Evolutionary conservation across 2,329 filamentous ascomycete genomes (phyloP), one percentile per base, ranked within the genome.

Genomic region (Sporothrix globosa): DNA sequence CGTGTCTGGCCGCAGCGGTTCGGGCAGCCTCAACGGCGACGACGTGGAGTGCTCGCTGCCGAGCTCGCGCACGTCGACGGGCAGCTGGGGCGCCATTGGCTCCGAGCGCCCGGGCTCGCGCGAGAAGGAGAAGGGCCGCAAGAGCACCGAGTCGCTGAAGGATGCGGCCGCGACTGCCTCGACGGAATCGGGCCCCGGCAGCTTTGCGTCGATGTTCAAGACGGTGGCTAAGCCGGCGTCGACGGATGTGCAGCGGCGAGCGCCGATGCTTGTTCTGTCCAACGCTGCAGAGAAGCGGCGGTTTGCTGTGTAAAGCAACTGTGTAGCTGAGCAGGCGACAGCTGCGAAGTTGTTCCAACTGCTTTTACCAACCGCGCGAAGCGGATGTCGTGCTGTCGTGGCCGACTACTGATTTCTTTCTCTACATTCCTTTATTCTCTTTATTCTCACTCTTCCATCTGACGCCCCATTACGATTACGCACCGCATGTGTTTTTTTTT

Each of bases 251-350:
- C 89, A 92, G 81, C 92, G 93, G 81, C 94, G 91, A 84, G 91
- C 91, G 75, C 91, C 93, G 69, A 91, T 93, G 85, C 88, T 97
- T 78, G 91, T 97, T 75, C 86, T 97, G 75, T 52, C 61, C 61
- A 94, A 92, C 75, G 94, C 90, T 79, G 91, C 90, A 73, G 93
- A 97, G 84, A 97, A 97, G 88, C 91, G 93, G 80, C 96, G 70
- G 30, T 65, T 58, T 27, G 68, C 67, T 1, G 65, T 66, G 24
- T 74, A 70, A 52, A 10, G 11, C 21, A 34, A 44, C 44, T 67
- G 19, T 34, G 34, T 9, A 34, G 34, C 34, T 34, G 34, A 34
- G 34, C 34, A 34, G 34, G 34, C 34, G 34, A 34, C 34, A 34
- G 34, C 34, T 34, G 34, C 34, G 34, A 34, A 6, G 7, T 34